Conservation (phyloP, 2,329 filamentous ascomycete species). For the Metarhizium brunneum region DNA sequence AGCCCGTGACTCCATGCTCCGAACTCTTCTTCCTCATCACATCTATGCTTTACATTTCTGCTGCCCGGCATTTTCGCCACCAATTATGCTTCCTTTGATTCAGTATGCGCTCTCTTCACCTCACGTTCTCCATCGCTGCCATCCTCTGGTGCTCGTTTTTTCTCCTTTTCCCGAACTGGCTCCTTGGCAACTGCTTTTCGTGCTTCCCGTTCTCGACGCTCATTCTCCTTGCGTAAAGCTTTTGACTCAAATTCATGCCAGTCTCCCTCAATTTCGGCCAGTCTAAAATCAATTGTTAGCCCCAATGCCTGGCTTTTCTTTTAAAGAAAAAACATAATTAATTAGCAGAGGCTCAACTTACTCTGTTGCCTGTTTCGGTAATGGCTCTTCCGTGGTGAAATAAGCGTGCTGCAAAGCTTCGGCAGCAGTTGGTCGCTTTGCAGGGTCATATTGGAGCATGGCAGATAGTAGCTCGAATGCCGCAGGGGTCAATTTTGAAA, state of each 20-base stretch:
- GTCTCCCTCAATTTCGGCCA: constrained; percentile 77
- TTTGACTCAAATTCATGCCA: constrained; percentile 99
- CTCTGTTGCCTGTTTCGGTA: constrained; percentile 69
- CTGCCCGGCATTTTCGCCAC: not conserved
- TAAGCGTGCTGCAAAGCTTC: constrained; percentile 82
- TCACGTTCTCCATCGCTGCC: constrained; percentile 20
- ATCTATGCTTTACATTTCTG: not conserved
- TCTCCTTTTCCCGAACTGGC: constrained; percentile 24
- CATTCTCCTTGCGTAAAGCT: constrained; percentile 81
- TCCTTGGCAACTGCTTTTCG: constrained; percentile 33
- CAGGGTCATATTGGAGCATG: constrained; percentile 88
- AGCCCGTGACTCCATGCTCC: not conserved
- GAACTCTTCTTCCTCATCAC: not conserved
- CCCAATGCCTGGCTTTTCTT: not conserved
- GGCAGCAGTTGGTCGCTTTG: constrained; percentile 70
- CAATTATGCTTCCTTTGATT: constrained; percentile 11
- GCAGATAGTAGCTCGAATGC: constrained; percentile 73
- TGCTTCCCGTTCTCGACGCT: constrained; percentile 51
- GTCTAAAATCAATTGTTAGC: constrained; percentile 31
- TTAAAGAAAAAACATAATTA: not conserved
- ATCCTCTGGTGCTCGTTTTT: constrained; percentile 28
- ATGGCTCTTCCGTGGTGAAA: constrained; percentile 74
- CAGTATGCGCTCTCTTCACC: constrained; percentile 24
- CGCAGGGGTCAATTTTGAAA: constrained; percentile 63
- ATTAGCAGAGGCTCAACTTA: constrained; percentile 37